Percentiles rank a stretch among this genome's conserved stretches.
These are phyloP conservation scores for Auriscalpium microsporum DNA, from an alignment of 768 basidiomycete species.

Conservation along the genomic window DNA sequence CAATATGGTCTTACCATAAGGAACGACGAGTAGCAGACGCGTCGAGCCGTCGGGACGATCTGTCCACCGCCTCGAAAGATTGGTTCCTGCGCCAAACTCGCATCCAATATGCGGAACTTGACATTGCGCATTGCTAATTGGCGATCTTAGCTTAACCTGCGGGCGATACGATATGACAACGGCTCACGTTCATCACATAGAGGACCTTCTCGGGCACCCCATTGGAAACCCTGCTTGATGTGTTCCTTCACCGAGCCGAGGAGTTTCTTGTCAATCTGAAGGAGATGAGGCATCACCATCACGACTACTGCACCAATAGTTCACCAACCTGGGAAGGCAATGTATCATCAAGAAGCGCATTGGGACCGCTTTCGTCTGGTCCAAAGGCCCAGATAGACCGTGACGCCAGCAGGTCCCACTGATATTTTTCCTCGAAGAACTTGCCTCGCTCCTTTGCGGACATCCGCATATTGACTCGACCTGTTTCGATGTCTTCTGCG, in stretches of 20 bases:
- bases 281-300: background rate
- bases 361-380: constrained; percentile 91
- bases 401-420: constrained; percentile 96
- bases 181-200: constrained; percentile 94
- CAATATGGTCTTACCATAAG: constrained; percentile 66
- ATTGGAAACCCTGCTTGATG: constrained; percentile 98
- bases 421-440: constrained; percentile 95
- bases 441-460: constrained; percentile 89
- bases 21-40: constrained; percentile 99
- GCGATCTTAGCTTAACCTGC: background rate
- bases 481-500: constrained; percentile 93
- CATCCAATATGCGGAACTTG: constrained; percentile 93
- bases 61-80: constrained; percentile 98
- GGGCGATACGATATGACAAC: constrained; percentile 16
- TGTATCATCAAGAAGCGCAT: constrained; percentile 92
- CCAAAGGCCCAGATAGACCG: constrained; percentile 99
- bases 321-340: constrained; percentile 76
- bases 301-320: background rate
- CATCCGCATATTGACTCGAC: constrained; percentile 92
- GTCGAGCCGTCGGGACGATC: constrained; percentile 96
- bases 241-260: constrained; percentile 86
- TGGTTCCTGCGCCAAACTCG: constrained; percentile 86
- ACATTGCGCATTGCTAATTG: constrained; percentile 90
- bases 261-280: constrained; percentile 86
- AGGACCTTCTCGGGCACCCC: constrained; percentile 97